phyloP scores from a whole-genome alignment of 176 grass and related monocot genomes.

The Phragmites australis region DNA sequence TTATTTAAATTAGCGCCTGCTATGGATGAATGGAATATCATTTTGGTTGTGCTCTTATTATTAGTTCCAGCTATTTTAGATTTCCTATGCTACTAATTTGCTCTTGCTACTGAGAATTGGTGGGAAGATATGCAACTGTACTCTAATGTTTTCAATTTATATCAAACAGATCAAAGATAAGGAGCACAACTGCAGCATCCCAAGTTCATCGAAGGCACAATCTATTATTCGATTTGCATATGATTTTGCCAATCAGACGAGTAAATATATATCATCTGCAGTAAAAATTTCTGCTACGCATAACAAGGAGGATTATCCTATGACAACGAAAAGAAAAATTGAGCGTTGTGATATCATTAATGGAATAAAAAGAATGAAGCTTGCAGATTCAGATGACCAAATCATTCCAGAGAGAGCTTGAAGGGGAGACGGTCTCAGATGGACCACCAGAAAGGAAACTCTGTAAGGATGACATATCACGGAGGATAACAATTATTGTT shows the following conservation, averaged over 20 bases:
- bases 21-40: not conserved
- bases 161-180: not conserved
- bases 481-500: not conserved
- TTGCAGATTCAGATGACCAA: not conserved
- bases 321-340: not conserved
- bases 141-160: not conserved
- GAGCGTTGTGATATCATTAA: not conserved
- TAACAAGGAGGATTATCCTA: not conserved
- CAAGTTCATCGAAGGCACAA: not conserved
- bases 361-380: conserved; percentile 12
- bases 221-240: not conserved
- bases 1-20: not conserved
- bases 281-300: not conserved
- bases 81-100: not conserved
- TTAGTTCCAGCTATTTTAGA: not conserved
- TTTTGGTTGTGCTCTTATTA: not conserved
- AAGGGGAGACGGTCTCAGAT: not conserved
- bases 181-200: not conserved
- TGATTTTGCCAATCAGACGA: not conserved
- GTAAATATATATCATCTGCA: not conserved
- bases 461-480: not conserved
- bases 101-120: not conserved
- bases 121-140: not conserved
- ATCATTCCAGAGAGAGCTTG: not conserved
- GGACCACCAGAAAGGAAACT: not conserved